Base-by-base conservation (phyloP, 495 filamentous ascomycete species). In the Lasiosphaeris hirsuta region DNA sequence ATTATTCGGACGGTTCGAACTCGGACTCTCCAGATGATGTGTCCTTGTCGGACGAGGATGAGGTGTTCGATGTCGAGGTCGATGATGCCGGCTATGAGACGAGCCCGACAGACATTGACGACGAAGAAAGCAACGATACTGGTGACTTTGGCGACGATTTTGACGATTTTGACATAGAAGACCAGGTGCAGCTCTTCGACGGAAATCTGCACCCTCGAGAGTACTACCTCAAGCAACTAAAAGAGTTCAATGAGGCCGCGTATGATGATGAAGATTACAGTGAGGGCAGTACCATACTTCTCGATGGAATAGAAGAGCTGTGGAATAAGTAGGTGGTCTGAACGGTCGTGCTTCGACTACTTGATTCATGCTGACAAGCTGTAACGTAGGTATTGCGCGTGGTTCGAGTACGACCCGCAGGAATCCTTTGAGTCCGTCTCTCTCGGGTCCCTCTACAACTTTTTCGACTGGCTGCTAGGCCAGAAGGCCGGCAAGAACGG, bases 211-310 rank as follows among this genome's bases (percentile, higher is more conserved):
- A 54, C n/a, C 51, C 51, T 42, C 38, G 6, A 42, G 51, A 43
- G 19, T 54, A 54, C 38, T 54, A 54, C 19, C 18, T 43, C 38
- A 18, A 23, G 17, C 1, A 17, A 13, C n/a, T 54, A 33, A 11
- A 54, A 11, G 51, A 54, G 38, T 54, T 42, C 17, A 44, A 44
- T 1, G 38, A 43, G 38, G 8, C 37, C 5, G 51, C 38, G 51
- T 54, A 11, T 10, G 51, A 54, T n/a, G 51, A n/a, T 42, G 39
- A 54, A 54, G 51, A 54, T n/a, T 54, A 54, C 19, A 54, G 51
- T 54, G 18, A 7, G 37, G 51, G 51, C 18, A 54, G 51, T 42
- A 42, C 38, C 2, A 35, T 41, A 35, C 51, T 42, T 13, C 39
- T 54, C 19, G 17, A 54, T 42, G 51, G 38, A 44, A 42, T 54